phyloP scores from a whole-genome alignment of 2,329 filamentous ascomycete species.

The Colletotrichum sp. region DNA sequence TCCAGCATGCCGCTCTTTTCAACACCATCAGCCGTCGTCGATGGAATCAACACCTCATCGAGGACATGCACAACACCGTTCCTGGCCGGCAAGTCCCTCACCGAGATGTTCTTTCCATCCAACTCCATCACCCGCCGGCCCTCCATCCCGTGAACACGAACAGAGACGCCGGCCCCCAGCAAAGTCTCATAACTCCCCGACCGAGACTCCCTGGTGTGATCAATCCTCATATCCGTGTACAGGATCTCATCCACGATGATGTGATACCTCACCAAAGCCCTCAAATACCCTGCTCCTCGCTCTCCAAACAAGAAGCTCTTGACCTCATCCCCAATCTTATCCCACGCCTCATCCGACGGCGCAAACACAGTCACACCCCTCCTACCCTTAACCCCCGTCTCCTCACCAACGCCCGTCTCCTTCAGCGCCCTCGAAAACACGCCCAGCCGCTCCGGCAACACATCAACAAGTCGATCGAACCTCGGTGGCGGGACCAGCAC shows the following conservation, averaged over 20 bases:
- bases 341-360: slow-evolving; percentile 2
- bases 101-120: background rate
- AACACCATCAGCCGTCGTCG: background rate
- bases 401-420: background rate
- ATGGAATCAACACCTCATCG: background rate
- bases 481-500: slow-evolving; percentile 17
- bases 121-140: background rate
- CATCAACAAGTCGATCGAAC: background rate
- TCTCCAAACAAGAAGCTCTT: background rate
- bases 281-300: background rate
- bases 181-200: background rate
- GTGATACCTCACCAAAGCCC: slow-evolving; percentile 6
- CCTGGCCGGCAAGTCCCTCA: background rate
- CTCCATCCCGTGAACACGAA: background rate
- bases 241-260: background rate
- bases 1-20: background rate
- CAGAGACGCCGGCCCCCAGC: background rate
- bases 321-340: background rate
- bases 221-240: background rate
- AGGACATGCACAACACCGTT: slow-evolving; percentile 8
- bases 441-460: background rate
- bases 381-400: background rate
- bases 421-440: background rate
- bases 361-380: background rate
- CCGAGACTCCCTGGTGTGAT: background rate